These are phyloP conservation scores for Lactifluus subvellereus DNA, from an alignment of 768 basidiomycete genomes.

Conservation along the genomic window DNA sequence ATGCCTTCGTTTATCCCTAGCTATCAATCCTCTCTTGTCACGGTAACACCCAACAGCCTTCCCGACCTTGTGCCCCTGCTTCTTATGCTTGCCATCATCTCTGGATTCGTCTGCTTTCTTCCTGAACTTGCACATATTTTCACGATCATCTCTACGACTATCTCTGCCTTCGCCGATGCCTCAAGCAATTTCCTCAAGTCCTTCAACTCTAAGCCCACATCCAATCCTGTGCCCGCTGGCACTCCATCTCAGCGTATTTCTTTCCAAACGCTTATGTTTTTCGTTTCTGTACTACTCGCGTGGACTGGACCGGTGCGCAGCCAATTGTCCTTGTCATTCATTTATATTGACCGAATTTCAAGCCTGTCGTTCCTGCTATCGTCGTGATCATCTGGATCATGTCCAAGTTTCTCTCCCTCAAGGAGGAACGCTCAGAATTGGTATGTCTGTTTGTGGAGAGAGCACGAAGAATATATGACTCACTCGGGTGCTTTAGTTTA, in stretches of 20 bases:
- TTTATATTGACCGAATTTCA: not conserved
- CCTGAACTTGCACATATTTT: not conserved
- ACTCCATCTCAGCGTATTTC: not conserved
- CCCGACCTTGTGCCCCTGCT: not conserved
- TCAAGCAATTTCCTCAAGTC: not conserved
- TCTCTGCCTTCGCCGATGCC: not conserved
- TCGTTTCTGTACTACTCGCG: not conserved
- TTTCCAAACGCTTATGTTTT: not conserved
- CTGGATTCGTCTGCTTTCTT: not conserved
- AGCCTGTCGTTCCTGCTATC: not conserved
- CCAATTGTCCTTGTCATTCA: not conserved
- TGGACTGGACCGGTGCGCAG: constrained; percentile 11
- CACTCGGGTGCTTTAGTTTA: not conserved
- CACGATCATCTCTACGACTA: not conserved
- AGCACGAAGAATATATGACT: not conserved
- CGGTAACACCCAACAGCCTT: not conserved
- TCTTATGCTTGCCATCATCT: not conserved
- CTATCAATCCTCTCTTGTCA: constrained; percentile 8
- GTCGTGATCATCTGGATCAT: not conserved
- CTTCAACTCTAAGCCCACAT: not conserved
- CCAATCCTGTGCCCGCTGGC: not conserved
- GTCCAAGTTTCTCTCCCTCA: not conserved
- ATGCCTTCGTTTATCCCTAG: not conserved
- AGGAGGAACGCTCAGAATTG: not conserved
- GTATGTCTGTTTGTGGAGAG: not conserved